Evolutionary conservation across 257 asterid genomes (phyloP), one percentile per base, ranked within the genome.

Genomic region (Nicotiana obtusifolia): DNA sequence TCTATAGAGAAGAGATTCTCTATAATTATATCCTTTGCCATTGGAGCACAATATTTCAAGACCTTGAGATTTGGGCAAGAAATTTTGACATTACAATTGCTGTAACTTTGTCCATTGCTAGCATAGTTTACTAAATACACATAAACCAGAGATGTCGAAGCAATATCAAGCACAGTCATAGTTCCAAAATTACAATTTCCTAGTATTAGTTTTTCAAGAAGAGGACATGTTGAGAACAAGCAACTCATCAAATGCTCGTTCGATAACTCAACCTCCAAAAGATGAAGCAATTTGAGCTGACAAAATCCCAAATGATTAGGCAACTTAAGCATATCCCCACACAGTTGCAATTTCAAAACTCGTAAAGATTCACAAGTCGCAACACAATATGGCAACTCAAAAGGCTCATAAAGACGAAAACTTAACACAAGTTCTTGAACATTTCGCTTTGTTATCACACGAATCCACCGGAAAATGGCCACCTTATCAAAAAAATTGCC

Each of bases 31-130:
- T 41, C 44, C 26, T 68, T 82, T 20, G 84, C 76, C 67, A 44
- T 10, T 37, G 64, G 85, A 77, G 82, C 85, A 28, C n/a, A n/a
- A 64, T 77, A 82, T 41, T 60, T 64, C 53, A 82, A 64, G 17
- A 20, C 44, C 5, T 30, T 13, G 62, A 82, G 82, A 14, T 77
- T 64, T 14, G 79, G 85, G 26, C 85, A 82, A n/a, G 82, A 82
- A n/a, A 82, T 76, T 9, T 33, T 77, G 30, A 82, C 5, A 6
- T n/a, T 33, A 53, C 68, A 15, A 10, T 31, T 49, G 11, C 8
- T 4, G 13, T 49, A 77, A 82, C 14, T 26, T 30, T 5, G 6
- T n/a, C 7, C 19, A 11, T 33, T 10, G 3, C 19, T 10, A 10
- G 0, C 14, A 53, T 8, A 20, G 47, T 64, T 31, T 6, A 8